Conservation (phyloP, 73 alveolate genomes). For the Urostyla sp. region DNA sequence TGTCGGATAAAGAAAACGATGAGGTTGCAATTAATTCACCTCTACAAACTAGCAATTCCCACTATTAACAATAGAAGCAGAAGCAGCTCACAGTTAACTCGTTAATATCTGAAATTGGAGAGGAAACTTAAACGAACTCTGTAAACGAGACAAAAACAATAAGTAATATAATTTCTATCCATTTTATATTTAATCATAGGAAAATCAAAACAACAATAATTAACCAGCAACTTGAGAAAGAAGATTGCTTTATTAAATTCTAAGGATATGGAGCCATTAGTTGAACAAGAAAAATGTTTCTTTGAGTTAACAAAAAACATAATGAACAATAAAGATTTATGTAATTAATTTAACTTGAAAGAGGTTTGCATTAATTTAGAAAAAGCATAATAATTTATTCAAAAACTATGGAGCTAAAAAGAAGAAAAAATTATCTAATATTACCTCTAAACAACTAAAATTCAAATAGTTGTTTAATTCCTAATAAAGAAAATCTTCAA, state of each 20-base stretch:
- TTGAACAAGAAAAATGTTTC: conserved; percentile 19
- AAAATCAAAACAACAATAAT: background rate
- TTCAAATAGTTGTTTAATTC: conserved; percentile 18
- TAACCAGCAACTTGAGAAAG: background rate
- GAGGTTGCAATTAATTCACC: background rate
- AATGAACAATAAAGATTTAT: conserved; percentile 30
- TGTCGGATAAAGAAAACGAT: background rate
- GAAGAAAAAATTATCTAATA: conserved; percentile 1
- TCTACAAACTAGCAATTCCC: background rate
- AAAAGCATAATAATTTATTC: conserved; percentile 11
- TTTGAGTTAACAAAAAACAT: conserved; percentile 37
- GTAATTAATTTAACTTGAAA: background rate
- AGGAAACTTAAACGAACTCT: conserved; percentile 6
- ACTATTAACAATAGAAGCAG: background rate
- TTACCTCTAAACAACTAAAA: conserved; percentile 4
- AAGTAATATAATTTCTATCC: conserved; percentile 1
- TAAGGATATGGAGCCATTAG: conserved; percentile 25
- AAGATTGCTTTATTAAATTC: background rate
- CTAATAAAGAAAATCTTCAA: conserved; percentile 14
- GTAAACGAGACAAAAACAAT: conserved; percentile 39
- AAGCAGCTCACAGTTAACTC: background rate
- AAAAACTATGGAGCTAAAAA: background rate
- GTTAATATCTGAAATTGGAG: conserved; percentile 14
- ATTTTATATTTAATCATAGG: background rate
- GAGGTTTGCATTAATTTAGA: background rate